Conservation (phyloP, 306 rosid species). For the cucumber (Cucumis sativus) region DNA sequence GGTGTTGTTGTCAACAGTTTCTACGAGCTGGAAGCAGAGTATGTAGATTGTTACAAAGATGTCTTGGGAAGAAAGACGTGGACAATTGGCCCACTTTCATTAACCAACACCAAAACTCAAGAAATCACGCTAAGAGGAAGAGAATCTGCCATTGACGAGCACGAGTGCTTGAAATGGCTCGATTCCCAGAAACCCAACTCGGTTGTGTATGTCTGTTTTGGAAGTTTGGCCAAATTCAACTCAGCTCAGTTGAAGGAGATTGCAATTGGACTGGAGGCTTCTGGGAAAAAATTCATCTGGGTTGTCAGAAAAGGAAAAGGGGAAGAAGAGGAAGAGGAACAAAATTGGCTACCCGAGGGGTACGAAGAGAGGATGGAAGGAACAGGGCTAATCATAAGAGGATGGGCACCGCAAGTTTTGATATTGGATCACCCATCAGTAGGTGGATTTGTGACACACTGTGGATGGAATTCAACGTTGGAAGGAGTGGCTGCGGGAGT, state of each 20-base stretch:
- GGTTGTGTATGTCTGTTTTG: constrained; percentile 27
- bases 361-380: constrained; percentile 21
- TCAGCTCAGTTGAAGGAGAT: constrained; percentile 15
- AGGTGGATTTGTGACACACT: constrained; percentile 62
- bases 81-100: constrained; percentile 19
- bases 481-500: constrained; percentile 43
- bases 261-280: constrained; percentile 15
- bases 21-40: constrained; percentile 17
- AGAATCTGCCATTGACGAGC: constrained; percentile 14
- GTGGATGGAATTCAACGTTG: constrained; percentile 68
- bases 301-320: constrained; percentile 6
- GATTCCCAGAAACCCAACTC: constrained; percentile 17
- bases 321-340: neutral
- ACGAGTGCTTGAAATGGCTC: constrained; percentile 22
- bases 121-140: constrained; percentile 17
- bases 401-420: constrained; percentile 38
- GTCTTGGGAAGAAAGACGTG: constrained; percentile 14
- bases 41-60: constrained; percentile 4
- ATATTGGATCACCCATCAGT: constrained; percentile 40
- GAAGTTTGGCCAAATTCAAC: constrained; percentile 15
- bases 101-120: constrained; percentile 8
- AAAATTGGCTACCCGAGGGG: constrained; percentile 21
- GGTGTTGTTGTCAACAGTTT: constrained; percentile 20
- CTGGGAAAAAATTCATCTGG: constrained; percentile 7
- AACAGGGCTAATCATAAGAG: constrained; percentile 19